Evolutionary conservation across 140 eudicot genomes (phyloP).

Genomic region (Bidens hawaiensis): DNA sequence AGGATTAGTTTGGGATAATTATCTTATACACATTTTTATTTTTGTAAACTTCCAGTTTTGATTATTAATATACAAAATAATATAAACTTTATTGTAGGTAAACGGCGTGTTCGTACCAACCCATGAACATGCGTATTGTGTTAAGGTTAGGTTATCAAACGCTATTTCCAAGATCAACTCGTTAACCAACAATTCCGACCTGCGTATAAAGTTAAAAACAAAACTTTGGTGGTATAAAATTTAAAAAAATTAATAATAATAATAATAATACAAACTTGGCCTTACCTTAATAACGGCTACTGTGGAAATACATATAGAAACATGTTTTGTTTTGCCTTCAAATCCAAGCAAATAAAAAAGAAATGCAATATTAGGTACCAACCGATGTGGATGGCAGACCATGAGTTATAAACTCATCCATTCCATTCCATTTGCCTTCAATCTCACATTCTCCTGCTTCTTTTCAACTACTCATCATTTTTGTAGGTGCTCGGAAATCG

Average conservation of each 20-base stretch:
- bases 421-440: constrained; percentile 20
- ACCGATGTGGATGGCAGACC: constrained; percentile 34
- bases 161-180: too few species aligned
- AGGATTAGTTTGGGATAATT: too few species aligned
- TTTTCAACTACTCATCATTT: not conserved
- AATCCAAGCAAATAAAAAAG: constrained; percentile 23
- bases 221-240: not conserved
- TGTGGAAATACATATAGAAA: not conserved
- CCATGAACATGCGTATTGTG: not conserved
- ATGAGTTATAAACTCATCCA: constrained; percentile 22
- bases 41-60: not conserved
- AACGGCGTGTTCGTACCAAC: too few species aligned
- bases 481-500: too few species aligned
- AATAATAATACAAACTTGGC: not conserved
- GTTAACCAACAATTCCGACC: not conserved
- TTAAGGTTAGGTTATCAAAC: not conserved
- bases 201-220: not conserved
- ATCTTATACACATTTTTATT: too few species aligned
- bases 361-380: constrained; percentile 25
- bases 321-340: constrained; percentile 26
- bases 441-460: constrained; percentile 18
- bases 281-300: constrained; percentile 29
- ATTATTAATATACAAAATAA: too few species aligned
- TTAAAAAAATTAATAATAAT: too few species aligned
- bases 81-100: not conserved